Evolutionary conservation across 1,284 basidiomycete species (phyloP).

Genomic region (Sphaerobolus stellatus): DNA sequence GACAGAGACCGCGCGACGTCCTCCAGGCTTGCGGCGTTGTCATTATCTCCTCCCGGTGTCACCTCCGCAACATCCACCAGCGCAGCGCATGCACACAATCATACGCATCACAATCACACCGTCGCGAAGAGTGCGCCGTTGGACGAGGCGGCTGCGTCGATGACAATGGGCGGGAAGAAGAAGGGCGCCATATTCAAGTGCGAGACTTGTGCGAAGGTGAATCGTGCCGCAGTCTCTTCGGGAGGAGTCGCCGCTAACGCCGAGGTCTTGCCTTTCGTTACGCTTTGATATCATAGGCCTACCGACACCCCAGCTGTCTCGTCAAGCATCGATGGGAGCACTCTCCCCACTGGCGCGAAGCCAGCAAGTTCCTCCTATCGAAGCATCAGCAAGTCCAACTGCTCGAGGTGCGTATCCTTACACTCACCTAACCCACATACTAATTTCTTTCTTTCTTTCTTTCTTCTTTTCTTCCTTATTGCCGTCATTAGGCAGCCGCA

Average conservation of each 20-base stretch:
- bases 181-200: conserved; percentile 86
- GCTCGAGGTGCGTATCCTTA: conserved; percentile 65
- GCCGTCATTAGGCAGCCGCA: conserved; percentile 72
- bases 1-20: conserved; percentile 5
- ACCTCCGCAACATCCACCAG: neutral
- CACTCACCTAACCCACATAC: neutral
- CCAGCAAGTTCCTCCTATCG: conserved; percentile 88
- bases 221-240: conserved; percentile 14
- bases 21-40: conserved; percentile 2
- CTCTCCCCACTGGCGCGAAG: conserved; percentile 95
- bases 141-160: conserved; percentile 2
- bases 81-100: neutral
- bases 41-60: conserved; percentile 6
- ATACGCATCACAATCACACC: neutral
- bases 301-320: conserved; percentile 91
- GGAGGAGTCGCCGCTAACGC: neutral
- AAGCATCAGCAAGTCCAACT: conserved; percentile 99
- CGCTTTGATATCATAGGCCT: conserved; percentile 55
- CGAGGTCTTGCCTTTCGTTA: conserved; percentile 1
- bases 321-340: conserved; percentile 99
- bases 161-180: conserved; percentile 50
- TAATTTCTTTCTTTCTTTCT: neutral
- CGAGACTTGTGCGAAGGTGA: conserved; percentile 87
- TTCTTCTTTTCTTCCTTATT: conserved; percentile 1
- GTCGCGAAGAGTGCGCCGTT: conserved; percentile 7